Evolutionary conservation across 768 basidiomycete species (phyloP).

Genomic region (Phanerochaete sordida): DNA sequence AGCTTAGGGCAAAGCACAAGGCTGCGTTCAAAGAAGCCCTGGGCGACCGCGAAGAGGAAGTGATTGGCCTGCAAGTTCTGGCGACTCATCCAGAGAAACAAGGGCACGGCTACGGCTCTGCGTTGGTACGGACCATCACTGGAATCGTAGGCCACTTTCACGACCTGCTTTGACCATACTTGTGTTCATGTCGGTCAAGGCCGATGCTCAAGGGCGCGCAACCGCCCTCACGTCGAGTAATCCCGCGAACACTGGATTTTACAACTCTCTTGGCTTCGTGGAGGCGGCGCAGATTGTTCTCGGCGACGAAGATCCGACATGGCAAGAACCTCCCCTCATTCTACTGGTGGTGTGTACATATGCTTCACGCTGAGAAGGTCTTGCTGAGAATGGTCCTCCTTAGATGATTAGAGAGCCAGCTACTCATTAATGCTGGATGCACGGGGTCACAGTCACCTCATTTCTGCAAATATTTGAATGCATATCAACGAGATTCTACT

Average conservation of each 20-base stretch:
- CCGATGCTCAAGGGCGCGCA: conserved; percentile 5
- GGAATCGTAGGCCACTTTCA: neutral
- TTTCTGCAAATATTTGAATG: too few relatives aligned
- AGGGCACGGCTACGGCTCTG: conserved; percentile 7
- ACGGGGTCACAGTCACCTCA: neutral
- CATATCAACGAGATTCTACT: too few relatives aligned
- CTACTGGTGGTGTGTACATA: neutral
- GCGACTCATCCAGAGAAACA: conserved; percentile 1
- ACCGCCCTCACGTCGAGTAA: conserved; percentile 3
- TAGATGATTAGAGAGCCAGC: conserved; percentile 2
- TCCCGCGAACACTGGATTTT: conserved; percentile 2
- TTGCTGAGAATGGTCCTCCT: neutral
- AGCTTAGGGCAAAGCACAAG: neutral
- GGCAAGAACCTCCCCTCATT: conserved; percentile 5
- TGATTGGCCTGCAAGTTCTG: conserved; percentile 1
- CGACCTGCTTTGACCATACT: neutral
- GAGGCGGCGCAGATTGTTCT: neutral
- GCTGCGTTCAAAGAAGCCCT: neutral
- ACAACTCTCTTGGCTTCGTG: conserved; percentile 5
- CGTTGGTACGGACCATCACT: neutral
- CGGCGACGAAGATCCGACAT: conserved; percentile 8
- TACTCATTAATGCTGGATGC: neutral
- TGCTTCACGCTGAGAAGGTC: neutral
- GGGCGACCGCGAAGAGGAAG: neutral
- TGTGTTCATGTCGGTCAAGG: neutral